Conservation (phyloP, 176 grass and related monocot species). For the Rhipidocladum racemiflorum region DNA sequence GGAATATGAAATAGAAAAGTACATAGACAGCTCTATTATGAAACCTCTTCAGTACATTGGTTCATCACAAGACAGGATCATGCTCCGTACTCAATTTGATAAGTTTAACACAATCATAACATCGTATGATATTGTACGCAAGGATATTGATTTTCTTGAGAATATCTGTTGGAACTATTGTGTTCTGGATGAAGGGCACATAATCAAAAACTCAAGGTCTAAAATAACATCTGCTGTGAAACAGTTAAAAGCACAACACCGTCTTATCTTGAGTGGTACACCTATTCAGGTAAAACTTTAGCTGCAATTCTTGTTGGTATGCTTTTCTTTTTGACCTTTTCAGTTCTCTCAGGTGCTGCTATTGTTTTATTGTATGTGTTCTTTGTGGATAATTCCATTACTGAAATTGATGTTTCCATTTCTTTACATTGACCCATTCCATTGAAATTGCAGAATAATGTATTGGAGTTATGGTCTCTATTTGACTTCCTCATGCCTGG, state of each 20-base stretch:
- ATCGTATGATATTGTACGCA: constrained; percentile 98
- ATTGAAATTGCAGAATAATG: constrained; percentile 84
- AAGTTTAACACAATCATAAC: constrained; percentile 87
- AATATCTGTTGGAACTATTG: constrained; percentile 86
- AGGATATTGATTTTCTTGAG: constrained; percentile 85
- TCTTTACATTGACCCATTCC: constrained; percentile 27
- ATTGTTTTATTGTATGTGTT: constrained; percentile 17
- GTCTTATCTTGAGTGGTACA: constrained; percentile 97
- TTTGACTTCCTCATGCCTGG: constrained; percentile 99
- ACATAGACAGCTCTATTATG: constrained; percentile 86
- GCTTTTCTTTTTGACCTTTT: not conserved
- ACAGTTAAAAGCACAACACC: constrained; percentile 86
- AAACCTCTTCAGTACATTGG: constrained; percentile 85
- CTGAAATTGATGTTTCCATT: not conserved
- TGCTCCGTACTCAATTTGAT: constrained; percentile 72
- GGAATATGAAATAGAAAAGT: constrained; percentile 98
- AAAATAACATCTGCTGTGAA: constrained; percentile 96
- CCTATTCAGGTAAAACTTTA: constrained; percentile 76
- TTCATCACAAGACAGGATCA: constrained; percentile 71
- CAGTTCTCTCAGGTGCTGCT: not conserved
- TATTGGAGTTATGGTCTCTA: constrained; percentile 96
- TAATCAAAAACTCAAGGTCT: constrained; percentile 97
- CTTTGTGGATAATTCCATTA: constrained; percentile 16
- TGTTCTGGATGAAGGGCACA: constrained; percentile 98
- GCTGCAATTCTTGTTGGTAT: constrained; percentile 7